Evolutionary conservation across 345 rosid genomes (phyloP), one percentile per base, ranked within the genome.

Genomic region (Populus deltoides): DNA sequence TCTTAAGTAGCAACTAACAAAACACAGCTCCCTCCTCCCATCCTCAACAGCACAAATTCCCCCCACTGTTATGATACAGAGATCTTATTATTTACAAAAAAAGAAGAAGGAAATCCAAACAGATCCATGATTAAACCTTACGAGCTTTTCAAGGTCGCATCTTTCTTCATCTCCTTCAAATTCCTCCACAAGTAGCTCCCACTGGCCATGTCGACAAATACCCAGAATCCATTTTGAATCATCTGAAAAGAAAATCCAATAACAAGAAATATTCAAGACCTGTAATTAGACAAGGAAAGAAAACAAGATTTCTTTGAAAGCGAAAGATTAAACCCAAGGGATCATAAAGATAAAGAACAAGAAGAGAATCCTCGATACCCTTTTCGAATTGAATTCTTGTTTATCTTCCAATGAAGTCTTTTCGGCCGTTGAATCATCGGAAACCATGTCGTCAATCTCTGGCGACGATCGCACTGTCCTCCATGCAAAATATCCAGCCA

Each of bases 381-480:
- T 86, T 82, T 78, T 90, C 43, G 83, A 71, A 79, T 66, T 70
- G 80, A 79, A 75, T 77, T 69, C 92, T 78, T 84, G 81, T 73
- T 87, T 79, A 12, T 88, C 94, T 3, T 86, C 79, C 70, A 70
- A 72, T 5, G 75, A 59, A 1, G 31, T 72, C 66, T 68, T 77
- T 22, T 88, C 91, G 12, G 68, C 68, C 12, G 75, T 17, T 0
- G 91, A 84, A 39, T 87, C 94, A 35, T 75, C 86, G 29, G 82
- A 79, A 25, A 81, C 77, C 29, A 38, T 22, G 53, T 12, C 72
- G 24, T 83, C 90, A 33, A 70, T 61, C 20, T 85, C 93, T 11
- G 96, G 85, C 59, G 96, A 84, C 33, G 92, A 91, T 15, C 87
- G 84, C 7, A 90, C 91, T 70, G 96, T 87, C 81, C 85, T 93